phyloP scores from a whole-genome alignment of 2,329 filamentous ascomycete genomes.

The Epichloe scottii region DNA sequence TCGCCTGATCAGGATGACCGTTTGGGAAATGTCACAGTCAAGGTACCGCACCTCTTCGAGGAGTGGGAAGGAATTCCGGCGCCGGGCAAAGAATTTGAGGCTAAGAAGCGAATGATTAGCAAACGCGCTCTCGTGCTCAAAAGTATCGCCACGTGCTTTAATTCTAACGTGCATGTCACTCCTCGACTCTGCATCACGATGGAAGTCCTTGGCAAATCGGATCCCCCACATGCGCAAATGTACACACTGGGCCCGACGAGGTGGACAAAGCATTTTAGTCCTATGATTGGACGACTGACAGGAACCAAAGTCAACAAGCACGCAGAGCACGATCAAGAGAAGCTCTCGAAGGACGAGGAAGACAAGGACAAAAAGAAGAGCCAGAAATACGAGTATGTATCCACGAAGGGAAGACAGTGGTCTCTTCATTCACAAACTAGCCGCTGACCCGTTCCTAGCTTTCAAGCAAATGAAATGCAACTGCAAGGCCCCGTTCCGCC shows the following conservation, averaged over 20 bases:
- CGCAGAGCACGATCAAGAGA: slow-evolving; percentile 32
- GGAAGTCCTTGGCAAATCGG: slow-evolving; percentile 63
- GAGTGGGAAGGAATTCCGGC: slow-evolving; percentile 57
- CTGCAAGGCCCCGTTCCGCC: slow-evolving; percentile 70
- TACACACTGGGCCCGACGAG: slow-evolving; percentile 68
- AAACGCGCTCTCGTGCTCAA: slow-evolving; percentile 75
- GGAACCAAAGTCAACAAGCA: slow-evolving; percentile 57
- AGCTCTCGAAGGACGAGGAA: slow-evolving; percentile 1
- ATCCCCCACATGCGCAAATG: slow-evolving; percentile 53
- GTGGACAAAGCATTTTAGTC: slow-evolving; percentile 78
- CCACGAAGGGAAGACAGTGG: neutral
- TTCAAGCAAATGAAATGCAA: slow-evolving; percentile 88
- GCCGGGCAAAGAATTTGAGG: slow-evolving; percentile 45
- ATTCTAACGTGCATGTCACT: slow-evolving; percentile 50
- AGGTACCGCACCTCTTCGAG: slow-evolving; percentile 45
- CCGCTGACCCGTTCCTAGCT: slow-evolving; percentile 39
- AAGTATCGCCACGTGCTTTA: slow-evolving; percentile 51
- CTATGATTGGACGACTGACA: slow-evolving; percentile 71
- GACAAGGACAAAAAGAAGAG: slow-evolving; percentile 37
- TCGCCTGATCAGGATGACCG: slow-evolving; percentile 74
- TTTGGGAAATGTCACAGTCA: slow-evolving; percentile 71
- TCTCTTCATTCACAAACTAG: neutral
- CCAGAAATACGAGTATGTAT: slow-evolving; percentile 59
- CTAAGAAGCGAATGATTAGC: slow-evolving; percentile 76
- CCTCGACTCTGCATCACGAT: slow-evolving; percentile 62